These are phyloP conservation scores for Jamesozyma hellenica DNA, from an alignment of 805 yeast genomes.

Conservation along the genomic window DNA sequence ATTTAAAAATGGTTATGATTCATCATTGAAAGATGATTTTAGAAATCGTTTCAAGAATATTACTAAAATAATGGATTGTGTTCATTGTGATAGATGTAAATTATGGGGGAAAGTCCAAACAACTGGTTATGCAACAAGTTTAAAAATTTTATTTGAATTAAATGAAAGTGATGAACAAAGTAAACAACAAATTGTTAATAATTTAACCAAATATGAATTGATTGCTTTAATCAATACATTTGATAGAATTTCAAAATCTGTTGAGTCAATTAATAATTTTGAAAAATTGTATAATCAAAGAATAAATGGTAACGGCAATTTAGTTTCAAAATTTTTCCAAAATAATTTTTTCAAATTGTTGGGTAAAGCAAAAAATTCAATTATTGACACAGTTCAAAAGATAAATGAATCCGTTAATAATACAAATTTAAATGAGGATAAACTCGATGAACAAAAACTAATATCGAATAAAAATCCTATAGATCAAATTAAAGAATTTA, in stretches of 20 bases:
- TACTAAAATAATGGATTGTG: constrained; percentile 93
- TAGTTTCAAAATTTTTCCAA: constrained; percentile 18
- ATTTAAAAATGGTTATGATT: constrained; percentile 36
- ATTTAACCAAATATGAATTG: constrained; percentile 67
- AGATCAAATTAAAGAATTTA: neutral
- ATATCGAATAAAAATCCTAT: neutral
- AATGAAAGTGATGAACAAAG: constrained; percentile 37
- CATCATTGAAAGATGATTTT: constrained; percentile 70
- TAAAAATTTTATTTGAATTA: constrained; percentile 78
- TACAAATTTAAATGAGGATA: neutral
- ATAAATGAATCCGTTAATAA: constrained; percentile 17
- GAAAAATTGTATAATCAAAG: constrained; percentile 40
- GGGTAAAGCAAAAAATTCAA: constrained; percentile 21
- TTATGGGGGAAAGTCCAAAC: constrained; percentile 98
- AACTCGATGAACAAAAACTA: too few species aligned
- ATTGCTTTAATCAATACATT: constrained; percentile 88
- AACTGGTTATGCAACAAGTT: constrained; percentile 94
- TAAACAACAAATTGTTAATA: constrained; percentile 41
- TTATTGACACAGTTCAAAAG: constrained; percentile 11
- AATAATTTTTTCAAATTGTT: constrained; percentile 27
- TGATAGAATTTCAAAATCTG: constrained; percentile 77
- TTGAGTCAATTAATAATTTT: constrained; percentile 65
- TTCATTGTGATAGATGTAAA: constrained; percentile 95
- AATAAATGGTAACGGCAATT: constrained; percentile 13
- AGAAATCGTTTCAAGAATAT: constrained; percentile 79